phyloP scores from a whole-genome alignment of 2,329 filamentous ascomycete species.

The Pyricularia grisea region DNA sequence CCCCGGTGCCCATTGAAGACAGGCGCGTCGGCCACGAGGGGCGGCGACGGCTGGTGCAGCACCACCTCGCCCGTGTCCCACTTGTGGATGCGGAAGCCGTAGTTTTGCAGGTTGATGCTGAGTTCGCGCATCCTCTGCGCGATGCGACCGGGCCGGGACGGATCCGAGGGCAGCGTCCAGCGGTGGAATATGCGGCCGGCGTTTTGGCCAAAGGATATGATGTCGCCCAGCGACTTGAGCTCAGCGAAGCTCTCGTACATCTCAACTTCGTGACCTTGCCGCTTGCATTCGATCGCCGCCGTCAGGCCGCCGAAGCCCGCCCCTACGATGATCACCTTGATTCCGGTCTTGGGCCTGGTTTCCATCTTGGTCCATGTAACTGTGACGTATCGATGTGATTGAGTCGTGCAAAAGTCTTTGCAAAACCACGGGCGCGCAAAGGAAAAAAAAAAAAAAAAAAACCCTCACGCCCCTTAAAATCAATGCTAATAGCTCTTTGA shows the following conservation, averaged over 20 bases:
- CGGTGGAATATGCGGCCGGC: slow-evolving; percentile 50
- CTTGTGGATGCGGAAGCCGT: slow-evolving; percentile 55
- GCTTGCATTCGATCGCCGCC: slow-evolving; percentile 52
- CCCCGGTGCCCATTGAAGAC: slow-evolving; percentile 52
- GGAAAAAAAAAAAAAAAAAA: no score
- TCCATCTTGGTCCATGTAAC: not conserved
- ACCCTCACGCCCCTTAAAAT: no score
- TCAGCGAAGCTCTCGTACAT: slow-evolving; percentile 49
- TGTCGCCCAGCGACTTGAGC: slow-evolving; percentile 50
- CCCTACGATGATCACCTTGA: slow-evolving; percentile 41
- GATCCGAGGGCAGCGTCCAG: slow-evolving; percentile 28
- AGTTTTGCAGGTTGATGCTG: slow-evolving; percentile 39
- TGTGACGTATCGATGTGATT: not conserved
- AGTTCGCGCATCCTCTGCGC: slow-evolving; percentile 21
- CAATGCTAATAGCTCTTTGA: not conserved
- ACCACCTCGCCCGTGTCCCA: slow-evolving; percentile 51
- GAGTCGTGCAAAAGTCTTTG: not conserved
- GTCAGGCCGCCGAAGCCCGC: slow-evolving; percentile 53
- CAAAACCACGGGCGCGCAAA: not conserved
- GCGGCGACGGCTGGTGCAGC: slow-evolving; percentile 40
- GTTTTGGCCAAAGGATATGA: slow-evolving; percentile 53
- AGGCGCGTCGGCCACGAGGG: slow-evolving; percentile 34
- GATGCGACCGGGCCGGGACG: not conserved
- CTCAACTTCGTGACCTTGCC: slow-evolving; percentile 48
- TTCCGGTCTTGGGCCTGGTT: slow-evolving; percentile 28